Evolutionary conservation across 2,329 filamentous ascomycete genomes (phyloP).

Genomic region (Didymella pinodella): DNA sequence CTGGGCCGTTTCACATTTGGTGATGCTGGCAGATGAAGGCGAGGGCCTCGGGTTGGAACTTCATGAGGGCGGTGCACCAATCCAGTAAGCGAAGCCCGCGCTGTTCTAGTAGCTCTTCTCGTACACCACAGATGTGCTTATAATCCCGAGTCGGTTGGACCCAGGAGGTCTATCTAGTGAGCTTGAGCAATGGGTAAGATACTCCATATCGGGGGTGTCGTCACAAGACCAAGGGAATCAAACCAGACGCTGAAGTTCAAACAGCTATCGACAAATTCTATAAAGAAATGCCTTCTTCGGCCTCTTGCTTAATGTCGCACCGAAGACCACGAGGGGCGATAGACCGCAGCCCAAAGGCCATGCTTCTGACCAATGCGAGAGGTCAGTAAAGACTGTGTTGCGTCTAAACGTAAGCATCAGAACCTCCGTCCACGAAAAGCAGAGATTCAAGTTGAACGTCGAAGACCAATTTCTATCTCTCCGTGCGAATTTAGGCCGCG

Average conservation of each 20-base stretch:
- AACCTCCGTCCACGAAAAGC: neutral
- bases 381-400: neutral
- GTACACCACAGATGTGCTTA: neutral
- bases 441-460: neutral
- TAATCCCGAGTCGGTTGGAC: neutral
- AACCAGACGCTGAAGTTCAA: neutral
- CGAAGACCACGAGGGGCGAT: neutral
- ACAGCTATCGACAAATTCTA: neutral
- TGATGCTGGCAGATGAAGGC: neutral
- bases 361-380: neutral
- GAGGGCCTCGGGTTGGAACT: neutral
- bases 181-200: neutral
- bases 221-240: neutral
- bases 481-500: constrained; percentile 10
- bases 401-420: neutral
- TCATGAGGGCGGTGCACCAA: neutral
- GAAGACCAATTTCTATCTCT: constrained; percentile 5
- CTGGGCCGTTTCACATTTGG: neutral
- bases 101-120: neutral
- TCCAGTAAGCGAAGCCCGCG: neutral
- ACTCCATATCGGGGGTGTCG: neutral
- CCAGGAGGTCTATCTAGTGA: neutral
- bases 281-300: neutral
- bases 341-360: neutral
- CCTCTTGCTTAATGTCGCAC: neutral